phyloP scores from a whole-genome alignment of 1,139 yeast species.

The Starmera stellimalicola region DNA sequence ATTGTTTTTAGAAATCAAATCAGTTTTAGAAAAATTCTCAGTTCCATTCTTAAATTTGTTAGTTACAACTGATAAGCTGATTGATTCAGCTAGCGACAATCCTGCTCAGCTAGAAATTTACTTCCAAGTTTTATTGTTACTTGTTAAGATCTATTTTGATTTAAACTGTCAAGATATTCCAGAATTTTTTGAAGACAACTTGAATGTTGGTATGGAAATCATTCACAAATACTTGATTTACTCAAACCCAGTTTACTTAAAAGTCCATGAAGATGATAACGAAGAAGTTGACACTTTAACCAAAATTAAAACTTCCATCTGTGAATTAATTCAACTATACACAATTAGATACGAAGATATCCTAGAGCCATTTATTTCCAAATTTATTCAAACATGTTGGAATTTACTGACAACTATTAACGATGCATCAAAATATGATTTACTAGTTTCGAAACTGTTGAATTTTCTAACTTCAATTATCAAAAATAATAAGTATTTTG shows the following conservation, averaged over 20 bases:
- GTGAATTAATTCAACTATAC: conserved; percentile 79
- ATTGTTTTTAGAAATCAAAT: conserved; percentile 74
- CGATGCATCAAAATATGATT: conserved; percentile 69
- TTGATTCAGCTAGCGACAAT: conserved; percentile 37
- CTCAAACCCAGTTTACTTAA: conserved; percentile 43
- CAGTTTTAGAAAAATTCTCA: conserved; percentile 82
- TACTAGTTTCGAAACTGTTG: conserved; percentile 72
- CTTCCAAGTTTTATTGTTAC: conserved; percentile 61
- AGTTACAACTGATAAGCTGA: conserved; percentile 54
- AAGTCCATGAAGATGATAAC: conserved; percentile 37
- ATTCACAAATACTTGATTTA: conserved; percentile 73
- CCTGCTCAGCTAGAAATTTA: conserved; percentile 42
- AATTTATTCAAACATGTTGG: conserved; percentile 82
- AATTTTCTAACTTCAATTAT: conserved; percentile 79
- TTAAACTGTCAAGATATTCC: conserved; percentile 97
- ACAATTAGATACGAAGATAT: conserved; percentile 89
- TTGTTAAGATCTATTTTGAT: conserved; percentile 80
- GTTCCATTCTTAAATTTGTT: conserved; percentile 67
- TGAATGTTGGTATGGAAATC: conserved; percentile 67
- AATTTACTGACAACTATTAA: conserved; percentile 58
- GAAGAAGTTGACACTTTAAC: conserved; percentile 68
- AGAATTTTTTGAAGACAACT: conserved; percentile 91
- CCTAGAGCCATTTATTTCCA: conserved; percentile 65
- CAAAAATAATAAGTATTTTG: conserved; percentile 54
- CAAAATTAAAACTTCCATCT: conserved; percentile 70